phyloP scores from a whole-genome alignment of 1,284 basidiomycete genomes.

The Boletus smithii region DNA sequence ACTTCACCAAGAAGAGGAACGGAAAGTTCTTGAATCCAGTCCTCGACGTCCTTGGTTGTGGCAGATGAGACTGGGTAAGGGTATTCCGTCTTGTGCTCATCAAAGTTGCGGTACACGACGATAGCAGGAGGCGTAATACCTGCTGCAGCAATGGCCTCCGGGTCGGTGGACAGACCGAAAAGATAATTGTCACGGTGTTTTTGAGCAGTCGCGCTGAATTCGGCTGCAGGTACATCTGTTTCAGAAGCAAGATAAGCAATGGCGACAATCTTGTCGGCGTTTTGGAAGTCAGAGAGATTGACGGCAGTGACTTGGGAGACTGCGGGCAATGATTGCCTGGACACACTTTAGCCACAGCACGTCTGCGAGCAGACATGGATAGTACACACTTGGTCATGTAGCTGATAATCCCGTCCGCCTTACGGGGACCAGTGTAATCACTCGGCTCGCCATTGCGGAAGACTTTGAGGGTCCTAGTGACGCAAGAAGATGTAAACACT shows the following conservation, averaged over 20 bases:
- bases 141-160: conserved; percentile 64
- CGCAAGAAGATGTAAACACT: neutral
- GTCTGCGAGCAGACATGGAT: neutral
- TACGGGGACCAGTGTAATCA: conserved; percentile 87
- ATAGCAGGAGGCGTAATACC: conserved; percentile 79
- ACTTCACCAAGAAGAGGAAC: conserved; percentile 93
- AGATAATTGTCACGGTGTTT: conserved; percentile 89
- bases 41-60: conserved; percentile 60
- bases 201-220: conserved; percentile 80
- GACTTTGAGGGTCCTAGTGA: conserved; percentile 75
- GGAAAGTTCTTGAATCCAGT: conserved; percentile 82
- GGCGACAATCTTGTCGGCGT: conserved; percentile 87
- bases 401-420: conserved; percentile 94
- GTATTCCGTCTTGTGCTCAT: conserved; percentile 78
- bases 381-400: conserved; percentile 93
- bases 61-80: conserved; percentile 61
- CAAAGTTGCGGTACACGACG: conserved; percentile 91
- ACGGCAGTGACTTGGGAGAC: conserved; percentile 75
- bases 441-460: conserved; percentile 81
- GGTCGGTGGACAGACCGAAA: conserved; percentile 83
- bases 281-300: conserved; percentile 84
- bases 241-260: conserved; percentile 79
- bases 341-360: conserved; percentile 9
- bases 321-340: conserved; percentile 92
- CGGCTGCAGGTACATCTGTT: conserved; percentile 63